Percentiles rank a stretch among this genome's conserved stretches.
Conservation (phyloP, 345 rosid species). For the Dipteronia sinensis region DNA sequence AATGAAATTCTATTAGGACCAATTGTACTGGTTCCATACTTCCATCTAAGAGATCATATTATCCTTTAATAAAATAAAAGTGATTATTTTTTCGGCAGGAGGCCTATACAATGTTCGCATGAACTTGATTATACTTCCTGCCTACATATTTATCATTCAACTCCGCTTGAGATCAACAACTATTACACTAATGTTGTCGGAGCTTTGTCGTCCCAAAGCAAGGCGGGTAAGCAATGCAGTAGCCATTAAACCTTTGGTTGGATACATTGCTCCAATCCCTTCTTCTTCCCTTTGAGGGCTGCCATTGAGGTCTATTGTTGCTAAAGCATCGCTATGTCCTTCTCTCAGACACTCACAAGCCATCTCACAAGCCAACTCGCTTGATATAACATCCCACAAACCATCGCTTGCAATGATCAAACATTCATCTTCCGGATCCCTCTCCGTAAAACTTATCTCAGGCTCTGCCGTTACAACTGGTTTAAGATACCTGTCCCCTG, state of each 20-base stretch:
- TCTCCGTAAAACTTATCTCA: constrained; percentile 48
- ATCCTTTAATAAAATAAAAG: no score
- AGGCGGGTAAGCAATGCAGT: constrained; percentile 72
- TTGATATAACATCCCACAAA: constrained; percentile 76
- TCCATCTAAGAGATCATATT: neutral
- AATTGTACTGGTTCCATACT: neutral
- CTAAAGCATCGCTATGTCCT: constrained; percentile 10
- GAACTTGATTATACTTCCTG: no score
- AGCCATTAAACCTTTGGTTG: constrained; percentile 56
- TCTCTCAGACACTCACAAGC: constrained; percentile 58
- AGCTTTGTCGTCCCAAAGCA: constrained; percentile 70
- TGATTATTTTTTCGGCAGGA: neutral
- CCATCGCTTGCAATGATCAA: constrained; percentile 79
- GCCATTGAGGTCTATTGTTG: constrained; percentile 14
- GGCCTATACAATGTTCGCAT: neutral
- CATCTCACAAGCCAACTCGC: constrained; percentile 64
- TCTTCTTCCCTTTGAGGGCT: constrained; percentile 23
- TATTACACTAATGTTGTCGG: constrained; percentile 76
- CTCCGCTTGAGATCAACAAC: constrained; percentile 64
- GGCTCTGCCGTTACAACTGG: constrained; percentile 70
- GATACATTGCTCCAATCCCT: constrained; percentile 31
- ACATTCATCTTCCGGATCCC: constrained; percentile 66
- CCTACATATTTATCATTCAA: constrained; percentile 6
- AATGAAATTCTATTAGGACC: neutral
- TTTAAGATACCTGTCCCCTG: constrained; percentile 76